A percentile compares a stretch with the other conserved stretches of the same genome.
Conservation (phyloP, 208 protist genomes). For the Trypanosoma avium region DNA sequence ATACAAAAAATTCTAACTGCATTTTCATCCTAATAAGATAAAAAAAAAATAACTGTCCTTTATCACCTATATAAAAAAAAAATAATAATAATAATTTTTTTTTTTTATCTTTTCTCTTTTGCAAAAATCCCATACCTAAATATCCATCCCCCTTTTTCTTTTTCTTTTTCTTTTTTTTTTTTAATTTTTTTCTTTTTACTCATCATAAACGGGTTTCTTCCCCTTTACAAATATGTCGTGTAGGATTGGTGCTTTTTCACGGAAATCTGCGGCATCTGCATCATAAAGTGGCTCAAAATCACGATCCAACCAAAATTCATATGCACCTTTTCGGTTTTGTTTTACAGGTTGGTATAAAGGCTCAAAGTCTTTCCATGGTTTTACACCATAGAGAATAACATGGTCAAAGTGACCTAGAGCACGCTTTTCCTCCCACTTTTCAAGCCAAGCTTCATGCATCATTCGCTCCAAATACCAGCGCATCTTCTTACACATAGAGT, state of each 20-base stretch:
- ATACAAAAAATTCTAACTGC: too few species aligned
- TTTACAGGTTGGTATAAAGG: slow-evolving; percentile 90
- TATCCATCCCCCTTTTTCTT: not conserved
- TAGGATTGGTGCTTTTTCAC: slow-evolving; percentile 84
- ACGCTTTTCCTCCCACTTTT: slow-evolving; percentile 90
- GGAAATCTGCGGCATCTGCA: slow-evolving; percentile 71
- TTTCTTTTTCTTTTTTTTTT: slow-evolving; percentile 18
- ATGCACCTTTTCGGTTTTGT: slow-evolving; percentile 86
- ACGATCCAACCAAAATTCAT: slow-evolving; percentile 88
- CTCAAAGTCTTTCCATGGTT: slow-evolving; percentile 90
- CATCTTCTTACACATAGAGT: slow-evolving; percentile 93
- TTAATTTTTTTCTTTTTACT: slow-evolving; percentile 18
- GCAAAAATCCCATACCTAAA: too few species aligned
- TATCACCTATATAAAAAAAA: too few species aligned
- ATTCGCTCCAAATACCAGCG: slow-evolving; percentile 90
- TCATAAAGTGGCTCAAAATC: slow-evolving; percentile 86
- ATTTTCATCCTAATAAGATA: too few species aligned
- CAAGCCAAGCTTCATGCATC: slow-evolving; percentile 86
- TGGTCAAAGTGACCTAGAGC: slow-evolving; percentile 88
- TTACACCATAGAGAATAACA: slow-evolving; percentile 82
- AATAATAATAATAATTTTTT: too few species aligned
- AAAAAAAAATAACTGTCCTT: too few species aligned
- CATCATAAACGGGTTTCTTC: slow-evolving; percentile 76
- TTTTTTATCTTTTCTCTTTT: too few species aligned
- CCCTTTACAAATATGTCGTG: slow-evolving; percentile 89